A percentile compares a stretch with the other conserved stretches of the same genome.
phyloP scores from a whole-genome alignment of 768 basidiomycete species.

The Amanita pseudoporphyria region DNA sequence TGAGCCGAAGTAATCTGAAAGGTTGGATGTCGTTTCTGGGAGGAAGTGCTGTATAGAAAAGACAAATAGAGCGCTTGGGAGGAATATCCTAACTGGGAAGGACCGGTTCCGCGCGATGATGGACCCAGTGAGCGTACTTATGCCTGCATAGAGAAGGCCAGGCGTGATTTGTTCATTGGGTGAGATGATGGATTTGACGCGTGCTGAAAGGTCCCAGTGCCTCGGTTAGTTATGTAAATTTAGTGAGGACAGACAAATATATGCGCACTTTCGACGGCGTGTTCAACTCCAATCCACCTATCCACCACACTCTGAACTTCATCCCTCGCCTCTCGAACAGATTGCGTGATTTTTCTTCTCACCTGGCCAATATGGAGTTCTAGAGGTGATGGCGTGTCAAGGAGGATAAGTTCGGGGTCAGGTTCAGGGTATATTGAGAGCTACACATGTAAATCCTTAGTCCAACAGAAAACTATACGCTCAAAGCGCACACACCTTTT shows the following conservation, averaged over 20 bases:
- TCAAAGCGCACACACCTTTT: not conserved
- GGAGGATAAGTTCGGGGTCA: constrained; percentile 54
- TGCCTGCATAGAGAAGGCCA: constrained; percentile 82
- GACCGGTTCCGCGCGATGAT: constrained; percentile 74
- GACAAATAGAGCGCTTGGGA: constrained; percentile 70
- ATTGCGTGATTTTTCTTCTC: constrained; percentile 48
- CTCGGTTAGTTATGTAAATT: not conserved
- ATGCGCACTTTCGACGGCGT: constrained; percentile 68
- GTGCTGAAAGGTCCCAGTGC: constrained; percentile 35
- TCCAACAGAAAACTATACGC: not conserved
- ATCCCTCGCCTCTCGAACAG: constrained; percentile 47
- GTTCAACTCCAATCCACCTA: constrained; percentile 81
- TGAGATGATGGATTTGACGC: constrained; percentile 75
- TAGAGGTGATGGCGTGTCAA: constrained; percentile 68
- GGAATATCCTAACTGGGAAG: constrained; percentile 55
- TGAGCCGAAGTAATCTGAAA: constrained; percentile 51
- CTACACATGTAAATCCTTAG: constrained; percentile 28
- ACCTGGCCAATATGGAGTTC: constrained; percentile 68
- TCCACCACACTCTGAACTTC: constrained; percentile 66
- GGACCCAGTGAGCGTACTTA: constrained; percentile 82
- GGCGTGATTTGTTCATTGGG: constrained; percentile 79
- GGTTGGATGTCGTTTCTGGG: constrained; percentile 68
- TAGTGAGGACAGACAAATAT: not conserved
- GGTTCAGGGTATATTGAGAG: constrained; percentile 74
- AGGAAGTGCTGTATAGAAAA: constrained; percentile 76